Evolutionary conservation across 805 yeast species (phyloP).

Genomic region (Candida xiaguanensis): DNA sequence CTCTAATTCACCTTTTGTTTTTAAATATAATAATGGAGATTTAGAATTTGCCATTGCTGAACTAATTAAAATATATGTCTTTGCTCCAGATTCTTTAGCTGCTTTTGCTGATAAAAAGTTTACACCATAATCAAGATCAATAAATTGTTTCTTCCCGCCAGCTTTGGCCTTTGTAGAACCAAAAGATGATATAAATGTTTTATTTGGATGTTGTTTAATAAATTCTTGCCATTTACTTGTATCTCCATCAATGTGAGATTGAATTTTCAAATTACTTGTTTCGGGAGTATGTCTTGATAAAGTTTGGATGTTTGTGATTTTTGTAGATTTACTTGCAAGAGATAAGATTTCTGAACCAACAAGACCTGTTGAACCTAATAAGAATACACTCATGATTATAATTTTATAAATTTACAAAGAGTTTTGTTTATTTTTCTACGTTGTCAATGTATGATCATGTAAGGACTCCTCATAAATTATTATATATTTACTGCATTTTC

Average conservation of each 20-base stretch:
- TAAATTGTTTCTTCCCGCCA: conserved; percentile 68
- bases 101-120: conserved; percentile 66
- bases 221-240: conserved; percentile 45
- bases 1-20: conserved; percentile 75
- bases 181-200: conserved; percentile 55
- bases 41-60: conserved; percentile 55
- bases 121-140: conserved; percentile 69
- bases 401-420: neutral
- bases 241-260: conserved; percentile 42
- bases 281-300: conserved; percentile 48
- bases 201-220: neutral
- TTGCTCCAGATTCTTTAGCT: conserved; percentile 67
- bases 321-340: conserved; percentile 33
- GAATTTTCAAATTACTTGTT: conserved; percentile 27
- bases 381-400: conserved; percentile 14
- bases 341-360: conserved; percentile 60
- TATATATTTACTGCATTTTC: conserved; percentile 5
- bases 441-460: too few relatives aligned
- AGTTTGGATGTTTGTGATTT: conserved; percentile 41
- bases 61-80: conserved; percentile 65
- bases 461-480: too few relatives aligned
- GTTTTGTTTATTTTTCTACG: too few relatives aligned
- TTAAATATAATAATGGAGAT: conserved; percentile 59
- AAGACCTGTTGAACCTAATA: conserved; percentile 76
- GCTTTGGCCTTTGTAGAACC: conserved; percentile 75